phyloP scores from a whole-genome alignment of 306 rosid species.

The Cyclanthera cordifolia region DNA sequence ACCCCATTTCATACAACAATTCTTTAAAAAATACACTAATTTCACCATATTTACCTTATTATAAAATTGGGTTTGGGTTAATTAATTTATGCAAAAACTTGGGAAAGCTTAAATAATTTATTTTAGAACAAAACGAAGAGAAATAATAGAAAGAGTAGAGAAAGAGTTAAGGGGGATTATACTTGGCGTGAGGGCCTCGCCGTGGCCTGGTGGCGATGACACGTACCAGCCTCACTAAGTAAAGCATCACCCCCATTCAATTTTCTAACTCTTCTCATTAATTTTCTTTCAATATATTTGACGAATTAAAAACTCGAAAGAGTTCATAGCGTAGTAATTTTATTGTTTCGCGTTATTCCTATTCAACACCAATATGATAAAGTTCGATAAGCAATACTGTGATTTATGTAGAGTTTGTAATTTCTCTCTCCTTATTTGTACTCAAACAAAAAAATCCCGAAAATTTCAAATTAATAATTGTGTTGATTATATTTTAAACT shows the following conservation, averaged over 20 bases:
- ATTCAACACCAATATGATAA: no score
- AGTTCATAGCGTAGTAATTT: no score
- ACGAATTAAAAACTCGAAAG: no score
- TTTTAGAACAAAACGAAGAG: not conserved
- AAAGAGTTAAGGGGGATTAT: constrained; percentile 27
- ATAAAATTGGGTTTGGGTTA: constrained; percentile 21
- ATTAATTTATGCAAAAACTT: not conserved
- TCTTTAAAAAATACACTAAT: not conserved
- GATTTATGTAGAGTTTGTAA: no score
- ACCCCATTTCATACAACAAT: not conserved
- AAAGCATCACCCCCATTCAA: constrained; percentile 37
- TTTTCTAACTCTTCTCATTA: not conserved
- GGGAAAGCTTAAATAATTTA: not conserved
- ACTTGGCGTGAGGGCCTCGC: constrained; percentile 43
- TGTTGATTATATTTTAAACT: no score
- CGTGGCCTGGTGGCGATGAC: constrained; percentile 26
- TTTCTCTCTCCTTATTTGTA: no score
- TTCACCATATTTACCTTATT: not conserved
- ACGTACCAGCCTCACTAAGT: constrained; percentile 51
- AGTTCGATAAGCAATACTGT: no score
- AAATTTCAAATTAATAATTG: no score
- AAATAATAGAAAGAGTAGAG: no score
- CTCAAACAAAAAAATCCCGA: no score
- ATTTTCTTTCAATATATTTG: not conserved
- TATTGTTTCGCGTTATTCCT: no score